phyloP scores from a whole-genome alignment of 116 monocot species.

The Dioscorea cayenensis region DNA sequence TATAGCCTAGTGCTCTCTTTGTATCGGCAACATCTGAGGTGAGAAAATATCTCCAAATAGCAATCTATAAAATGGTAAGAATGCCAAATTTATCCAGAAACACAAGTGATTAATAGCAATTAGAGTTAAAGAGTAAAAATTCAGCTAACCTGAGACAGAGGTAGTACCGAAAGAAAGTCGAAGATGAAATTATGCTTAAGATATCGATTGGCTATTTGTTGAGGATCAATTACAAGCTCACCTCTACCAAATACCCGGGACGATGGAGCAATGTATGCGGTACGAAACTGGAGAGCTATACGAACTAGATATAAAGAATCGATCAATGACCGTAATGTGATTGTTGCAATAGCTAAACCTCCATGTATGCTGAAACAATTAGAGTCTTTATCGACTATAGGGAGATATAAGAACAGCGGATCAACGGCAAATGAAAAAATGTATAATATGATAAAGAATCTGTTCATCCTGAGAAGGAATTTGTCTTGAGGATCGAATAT shows the following conservation, averaged over 20 bases:
- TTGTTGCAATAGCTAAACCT: constrained; percentile 30
- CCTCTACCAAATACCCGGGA: constrained; percentile 71
- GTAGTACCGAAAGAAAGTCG: constrained; percentile 63
- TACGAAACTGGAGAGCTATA: constrained; percentile 54
- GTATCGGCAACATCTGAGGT: constrained; percentile 36
- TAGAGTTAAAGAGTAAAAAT: no score
- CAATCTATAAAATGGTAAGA: constrained; percentile 30
- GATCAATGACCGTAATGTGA: constrained; percentile 36
- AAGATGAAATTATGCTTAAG: constrained; percentile 43
- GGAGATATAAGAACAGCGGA: constrained; percentile 45
- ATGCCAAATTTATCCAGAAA: no score
- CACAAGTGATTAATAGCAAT: no score
- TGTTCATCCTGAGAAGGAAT: constrained; percentile 33
- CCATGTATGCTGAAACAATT: constrained; percentile 34
- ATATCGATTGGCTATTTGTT: constrained; percentile 48
- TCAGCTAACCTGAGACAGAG: constrained; percentile 59
- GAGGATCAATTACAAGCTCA: constrained; percentile 59
- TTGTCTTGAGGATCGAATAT: constrained; percentile 55
- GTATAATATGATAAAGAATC: constrained; percentile 35
- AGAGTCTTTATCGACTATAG: constrained; percentile 14
- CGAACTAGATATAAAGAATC: constrained; percentile 45
- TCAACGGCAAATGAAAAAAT: constrained; percentile 37
- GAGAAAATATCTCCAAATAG: constrained; percentile 48
- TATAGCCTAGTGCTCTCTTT: constrained; percentile 33
- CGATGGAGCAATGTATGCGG: constrained; percentile 63